Base-by-base conservation (phyloP, 345 rosid genomes). In the Melaleuca quinquenervia region DNA sequence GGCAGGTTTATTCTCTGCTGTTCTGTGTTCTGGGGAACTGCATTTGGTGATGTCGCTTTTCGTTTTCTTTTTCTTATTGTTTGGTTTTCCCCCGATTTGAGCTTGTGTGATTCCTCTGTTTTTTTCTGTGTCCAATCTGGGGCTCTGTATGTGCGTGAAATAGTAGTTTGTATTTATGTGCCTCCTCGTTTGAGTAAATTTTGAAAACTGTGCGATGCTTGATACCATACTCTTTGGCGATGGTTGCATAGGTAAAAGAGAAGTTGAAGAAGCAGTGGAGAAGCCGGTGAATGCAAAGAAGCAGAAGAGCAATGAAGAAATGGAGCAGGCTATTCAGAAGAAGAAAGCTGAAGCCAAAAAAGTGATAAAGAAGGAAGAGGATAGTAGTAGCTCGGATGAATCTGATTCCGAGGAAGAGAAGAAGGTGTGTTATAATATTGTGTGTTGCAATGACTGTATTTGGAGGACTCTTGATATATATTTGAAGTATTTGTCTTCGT, bases 381-480 rank as follows among this genome's bases (percentile, higher is more conserved):
- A 93, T 64, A 89, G 92, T 49, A 91, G 93, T 76, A 91, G 93
- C 88, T 90, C 92, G 54, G 88, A 89, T 18, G 89, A 92, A 22
- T 93, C 95, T 3, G 93, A 92, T 14, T 95, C 97, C 0, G 97
- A 96, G 87, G 96, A 94, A 80, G 97, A 94, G 50, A 88, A 80
- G 32, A 92, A 91, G 91, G 97, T 92, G 87, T 48, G 11, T 52
- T 15, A 41, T 48, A 21, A 36, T 54, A 9, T 14, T 24, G 41
- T 83, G 8, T 32, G 76, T 16, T 22, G 18, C 53, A 36, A 48
- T 14, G 48, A 29, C 6, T 21, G 9, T 8, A 44, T 29, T 60
- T 24, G 36, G 74, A 29, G 52, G 13, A 48, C n/a, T 85, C 16
- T 48, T 44, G 13, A 36, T 12, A 52, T 52, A 49, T 58, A 50